phyloP scores from a whole-genome alignment of 2,329 filamentous ascomycete genomes.

The Aureobasidium melanogenum region DNA sequence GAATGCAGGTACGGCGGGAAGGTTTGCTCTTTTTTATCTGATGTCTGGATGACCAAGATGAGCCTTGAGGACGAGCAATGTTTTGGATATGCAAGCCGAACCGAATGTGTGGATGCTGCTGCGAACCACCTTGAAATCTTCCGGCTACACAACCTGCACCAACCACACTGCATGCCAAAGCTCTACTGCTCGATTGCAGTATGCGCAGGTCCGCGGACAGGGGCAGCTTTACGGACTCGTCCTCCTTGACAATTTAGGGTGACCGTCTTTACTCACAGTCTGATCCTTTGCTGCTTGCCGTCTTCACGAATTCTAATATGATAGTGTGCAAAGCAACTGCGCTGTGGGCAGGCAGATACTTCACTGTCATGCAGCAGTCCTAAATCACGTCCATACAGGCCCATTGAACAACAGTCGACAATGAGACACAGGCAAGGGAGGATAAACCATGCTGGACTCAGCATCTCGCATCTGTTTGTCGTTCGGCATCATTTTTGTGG shows the following conservation, averaged over 20 bases:
- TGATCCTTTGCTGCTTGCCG: background rate
- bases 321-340: background rate
- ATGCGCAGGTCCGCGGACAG: background rate
- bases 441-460: background rate
- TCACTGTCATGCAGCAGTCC: background rate
- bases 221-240: background rate
- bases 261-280: background rate
- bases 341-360: background rate
- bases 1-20: conserved; percentile 4
- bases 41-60: conserved; percentile 16
- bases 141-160: conserved; percentile 10
- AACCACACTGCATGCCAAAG: background rate
- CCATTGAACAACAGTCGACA: background rate
- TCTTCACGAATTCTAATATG: background rate
- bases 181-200: background rate
- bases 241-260: background rate
- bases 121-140: conserved; percentile 12
- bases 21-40: conserved; percentile 1
- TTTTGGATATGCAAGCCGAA: conserved; percentile 24
- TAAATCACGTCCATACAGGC: background rate
- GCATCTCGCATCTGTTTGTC: conserved; percentile 8
- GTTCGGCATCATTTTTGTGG: background rate
- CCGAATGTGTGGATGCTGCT: conserved; percentile 15
- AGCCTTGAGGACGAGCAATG: conserved; percentile 17
- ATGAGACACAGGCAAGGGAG: background rate